These are phyloP conservation scores for Cercophora scortea DNA, from an alignment of 495 filamentous ascomycete species.

Conservation along the genomic window DNA sequence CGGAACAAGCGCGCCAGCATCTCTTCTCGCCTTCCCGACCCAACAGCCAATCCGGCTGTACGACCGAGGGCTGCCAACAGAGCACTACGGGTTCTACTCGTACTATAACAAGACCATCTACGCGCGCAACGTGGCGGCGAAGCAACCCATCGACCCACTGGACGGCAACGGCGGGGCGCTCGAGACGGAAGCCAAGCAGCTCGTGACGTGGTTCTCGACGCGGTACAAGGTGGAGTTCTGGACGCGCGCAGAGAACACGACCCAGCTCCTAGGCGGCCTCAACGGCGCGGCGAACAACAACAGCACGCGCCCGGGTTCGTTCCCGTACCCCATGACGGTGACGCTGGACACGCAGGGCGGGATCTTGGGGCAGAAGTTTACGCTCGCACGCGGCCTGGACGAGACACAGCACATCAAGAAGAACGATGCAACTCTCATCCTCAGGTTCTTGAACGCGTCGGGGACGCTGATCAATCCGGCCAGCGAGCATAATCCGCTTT, in stretches of 20 bases:
- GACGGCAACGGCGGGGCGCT: constrained; percentile 61
- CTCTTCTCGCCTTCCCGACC: constrained; percentile 56
- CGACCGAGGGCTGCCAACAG: constrained; percentile 66
- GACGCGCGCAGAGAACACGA: constrained; percentile 52
- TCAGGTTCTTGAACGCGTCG: constrained; percentile 52
- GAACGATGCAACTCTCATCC: constrained; percentile 43
- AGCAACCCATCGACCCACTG: constrained; percentile 24
- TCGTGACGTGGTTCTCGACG: constrained; percentile 77
- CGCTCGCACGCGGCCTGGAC: constrained; percentile 64
- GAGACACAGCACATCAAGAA: constrained; percentile 42
- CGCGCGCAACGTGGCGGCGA: constrained; percentile 39
- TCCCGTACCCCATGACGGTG: constrained; percentile 81
- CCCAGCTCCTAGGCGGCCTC: constrained; percentile 31
- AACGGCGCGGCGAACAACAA: constrained; percentile 6
- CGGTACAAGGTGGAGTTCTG: constrained; percentile 88
- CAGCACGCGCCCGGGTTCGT: constrained; percentile 54
- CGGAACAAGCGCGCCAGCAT: constrained; percentile 63
- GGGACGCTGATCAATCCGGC: constrained; percentile 54
- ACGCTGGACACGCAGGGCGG: constrained; percentile 78
- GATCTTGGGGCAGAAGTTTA: constrained; percentile 49
- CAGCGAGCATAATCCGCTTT: constrained; percentile 26
- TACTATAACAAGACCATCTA: constrained; percentile 89
- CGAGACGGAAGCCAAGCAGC: constrained; percentile 49
- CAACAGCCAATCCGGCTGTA: constrained; percentile 82
- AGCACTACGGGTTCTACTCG: constrained; percentile 91